phyloP scores from a whole-genome alignment of 2,329 filamentous ascomycete genomes.

The Trichoderma arundinaceum region DNA sequence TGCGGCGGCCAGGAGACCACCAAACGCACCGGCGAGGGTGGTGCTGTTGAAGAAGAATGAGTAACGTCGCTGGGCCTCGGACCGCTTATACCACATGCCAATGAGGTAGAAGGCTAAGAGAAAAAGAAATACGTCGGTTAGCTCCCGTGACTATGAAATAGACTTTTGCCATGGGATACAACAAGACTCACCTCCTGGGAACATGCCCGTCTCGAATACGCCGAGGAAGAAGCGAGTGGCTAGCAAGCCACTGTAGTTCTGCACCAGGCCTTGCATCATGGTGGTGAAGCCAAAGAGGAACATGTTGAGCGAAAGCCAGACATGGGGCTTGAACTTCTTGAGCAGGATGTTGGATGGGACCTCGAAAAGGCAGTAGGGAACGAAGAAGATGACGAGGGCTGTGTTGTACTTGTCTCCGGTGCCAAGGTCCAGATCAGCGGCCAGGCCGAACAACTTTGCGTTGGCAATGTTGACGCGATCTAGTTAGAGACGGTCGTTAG shows the following conservation, averaged over 20 bases:
- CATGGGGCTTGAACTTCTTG: conserved; percentile 65
- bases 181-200: conserved; percentile 49
- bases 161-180: not conserved
- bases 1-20: conserved; percentile 80
- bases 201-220: conserved; percentile 76
- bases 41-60: conserved; percentile 91
- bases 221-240: conserved; percentile 86
- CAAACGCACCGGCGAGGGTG: conserved; percentile 81
- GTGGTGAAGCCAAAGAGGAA: conserved; percentile 80
- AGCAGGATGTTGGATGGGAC: conserved; percentile 72
- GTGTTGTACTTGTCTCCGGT: conserved; percentile 69
- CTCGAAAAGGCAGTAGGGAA: conserved; percentile 75
- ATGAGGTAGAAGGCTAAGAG: conserved; percentile 68
- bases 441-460: conserved; percentile 70
- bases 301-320: conserved; percentile 84
- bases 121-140: not conserved
- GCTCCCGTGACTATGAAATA: not conserved
- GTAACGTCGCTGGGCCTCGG: conserved; percentile 89
- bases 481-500: conserved; percentile 11
- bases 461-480: conserved; percentile 82
- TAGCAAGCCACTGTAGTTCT: conserved; percentile 78
- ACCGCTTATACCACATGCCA: conserved; percentile 87
- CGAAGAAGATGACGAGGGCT: conserved; percentile 79
- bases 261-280: conserved; percentile 75
- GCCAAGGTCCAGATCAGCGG: conserved; percentile 63